phyloP scores from a whole-genome alignment of 768 basidiomycete genomes.

The Pleurotus eryngii region DNA sequence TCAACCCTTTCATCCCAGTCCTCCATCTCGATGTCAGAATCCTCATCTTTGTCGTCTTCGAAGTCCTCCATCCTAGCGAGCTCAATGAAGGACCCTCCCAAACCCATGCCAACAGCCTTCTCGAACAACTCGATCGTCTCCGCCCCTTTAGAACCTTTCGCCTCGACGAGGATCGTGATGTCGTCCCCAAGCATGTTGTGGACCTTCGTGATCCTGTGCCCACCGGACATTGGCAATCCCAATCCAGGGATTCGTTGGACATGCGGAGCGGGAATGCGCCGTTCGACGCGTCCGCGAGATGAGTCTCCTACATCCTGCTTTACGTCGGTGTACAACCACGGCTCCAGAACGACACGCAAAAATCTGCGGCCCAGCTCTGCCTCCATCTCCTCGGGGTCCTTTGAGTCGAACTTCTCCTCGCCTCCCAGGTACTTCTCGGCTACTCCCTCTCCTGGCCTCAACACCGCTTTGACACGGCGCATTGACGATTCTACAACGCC shows the following conservation, averaged over 20 bases:
- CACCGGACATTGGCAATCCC: conserved; percentile 22
- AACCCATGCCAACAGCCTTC: conserved; percentile 44
- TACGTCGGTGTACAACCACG: conserved; percentile 38
- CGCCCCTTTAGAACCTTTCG: conserved; percentile 34
- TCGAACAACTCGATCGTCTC: conserved; percentile 27
- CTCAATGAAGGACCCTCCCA: conserved; percentile 61
- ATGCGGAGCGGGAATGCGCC: not conserved
- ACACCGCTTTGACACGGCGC: conserved; percentile 42
- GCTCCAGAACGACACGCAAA: conserved; percentile 48
- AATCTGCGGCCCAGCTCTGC: conserved; percentile 43
- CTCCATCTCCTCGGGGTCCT: conserved; percentile 34
- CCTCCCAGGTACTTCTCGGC: not conserved
- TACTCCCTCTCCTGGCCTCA: conserved; percentile 24
- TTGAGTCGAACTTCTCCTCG: not conserved
- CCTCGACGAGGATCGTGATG: conserved; percentile 50
- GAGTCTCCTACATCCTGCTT: not conserved
- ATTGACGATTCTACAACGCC: conserved; percentile 57
- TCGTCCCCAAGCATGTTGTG: conserved; percentile 47
- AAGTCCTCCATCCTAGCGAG: conserved; percentile 35
- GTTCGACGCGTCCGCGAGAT: conserved; percentile 1
- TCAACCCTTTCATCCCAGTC: conserved; percentile 18
- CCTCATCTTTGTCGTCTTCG: conserved; percentile 12
- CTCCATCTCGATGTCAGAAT: conserved; percentile 12
- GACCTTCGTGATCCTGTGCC: conserved; percentile 19
- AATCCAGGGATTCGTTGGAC: not conserved